phyloP scores from a whole-genome alignment of 176 grass and related monocot genomes.

The Coix lacrymajobi region DNA sequence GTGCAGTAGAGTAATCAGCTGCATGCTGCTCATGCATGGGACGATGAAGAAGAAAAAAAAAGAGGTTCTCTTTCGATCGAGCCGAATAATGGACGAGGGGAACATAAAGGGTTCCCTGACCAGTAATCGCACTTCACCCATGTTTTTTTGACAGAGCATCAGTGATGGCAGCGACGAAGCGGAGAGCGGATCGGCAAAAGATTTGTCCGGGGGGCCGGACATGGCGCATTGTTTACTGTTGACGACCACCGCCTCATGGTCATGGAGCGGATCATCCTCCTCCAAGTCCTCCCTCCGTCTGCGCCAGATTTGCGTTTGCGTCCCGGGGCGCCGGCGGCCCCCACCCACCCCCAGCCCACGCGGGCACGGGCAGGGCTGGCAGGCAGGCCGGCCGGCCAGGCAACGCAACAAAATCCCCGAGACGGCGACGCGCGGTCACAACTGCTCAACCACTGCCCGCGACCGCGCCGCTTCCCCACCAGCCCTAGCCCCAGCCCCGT shows the following conservation, averaged over 20 bases:
- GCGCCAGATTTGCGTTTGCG: background rate
- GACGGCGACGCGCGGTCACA: constrained; percentile 20
- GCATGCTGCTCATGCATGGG: background rate
- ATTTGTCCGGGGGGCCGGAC: background rate
- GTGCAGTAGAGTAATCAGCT: background rate
- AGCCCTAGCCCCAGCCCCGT: too few species aligned
- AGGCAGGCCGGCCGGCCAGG: background rate
- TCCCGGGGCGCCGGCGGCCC: background rate
- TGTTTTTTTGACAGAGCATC: background rate
- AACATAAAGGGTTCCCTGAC: background rate
- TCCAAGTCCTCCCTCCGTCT: background rate
- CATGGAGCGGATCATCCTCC: background rate
- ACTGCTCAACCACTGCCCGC: constrained; percentile 1
- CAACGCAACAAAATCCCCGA: background rate
- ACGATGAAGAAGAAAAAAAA: too few species aligned
- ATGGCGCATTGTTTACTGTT: constrained; percentile 6
- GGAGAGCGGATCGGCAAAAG: background rate
- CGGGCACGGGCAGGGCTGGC: background rate
- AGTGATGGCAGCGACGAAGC: background rate
- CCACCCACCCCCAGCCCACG: background rate
- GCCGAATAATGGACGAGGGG: background rate
- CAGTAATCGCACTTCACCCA: background rate
- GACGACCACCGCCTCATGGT: background rate
- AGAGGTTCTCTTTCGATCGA: background rate
- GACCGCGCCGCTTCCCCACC: background rate